A percentile compares a stretch with the other conserved stretches of the same genome.
These are phyloP conservation scores for Euphorbia peplus DNA, from an alignment of 345 rosid genomes.

Conservation along the genomic window DNA sequence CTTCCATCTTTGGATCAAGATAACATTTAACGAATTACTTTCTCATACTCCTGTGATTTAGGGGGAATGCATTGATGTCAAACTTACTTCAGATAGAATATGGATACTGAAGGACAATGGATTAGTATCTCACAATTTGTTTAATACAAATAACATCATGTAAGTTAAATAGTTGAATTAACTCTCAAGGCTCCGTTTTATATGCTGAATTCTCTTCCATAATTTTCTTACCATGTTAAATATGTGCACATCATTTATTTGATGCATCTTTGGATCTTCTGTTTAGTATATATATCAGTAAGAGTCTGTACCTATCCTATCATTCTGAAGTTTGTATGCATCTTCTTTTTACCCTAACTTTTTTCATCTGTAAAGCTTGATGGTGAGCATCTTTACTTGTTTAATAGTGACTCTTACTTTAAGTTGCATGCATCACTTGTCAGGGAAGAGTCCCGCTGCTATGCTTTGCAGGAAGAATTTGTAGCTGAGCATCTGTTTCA, in stretches of 20 bases:
- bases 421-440: conserved; percentile 12
- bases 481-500: conserved; percentile 85
- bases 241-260: neutral
- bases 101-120: conserved; percentile 68
- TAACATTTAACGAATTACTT: neutral
- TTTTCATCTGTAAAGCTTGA: neutral
- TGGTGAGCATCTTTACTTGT: neutral
- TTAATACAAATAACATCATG: conserved; percentile 40
- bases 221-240: neutral
- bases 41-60: conserved; percentile 29
- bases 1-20: conserved; percentile 2
- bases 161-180: conserved; percentile 37
- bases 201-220: neutral
- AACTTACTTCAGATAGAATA: conserved; percentile 62
- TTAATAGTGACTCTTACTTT: neutral
- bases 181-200: neutral
- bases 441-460: conserved; percentile 71
- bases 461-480: conserved; percentile 77
- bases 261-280: neutral
- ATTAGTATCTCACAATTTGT: conserved; percentile 44
- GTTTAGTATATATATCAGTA: neutral
- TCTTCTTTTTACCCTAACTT: neutral
- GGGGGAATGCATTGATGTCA: conserved; percentile 77
- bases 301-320: neutral
- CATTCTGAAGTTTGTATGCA: neutral